Evolutionary conservation across 805 yeast species (phyloP), one percentile per base, ranked within the genome.

Genomic region (Metschnikowia koreensis): DNA sequence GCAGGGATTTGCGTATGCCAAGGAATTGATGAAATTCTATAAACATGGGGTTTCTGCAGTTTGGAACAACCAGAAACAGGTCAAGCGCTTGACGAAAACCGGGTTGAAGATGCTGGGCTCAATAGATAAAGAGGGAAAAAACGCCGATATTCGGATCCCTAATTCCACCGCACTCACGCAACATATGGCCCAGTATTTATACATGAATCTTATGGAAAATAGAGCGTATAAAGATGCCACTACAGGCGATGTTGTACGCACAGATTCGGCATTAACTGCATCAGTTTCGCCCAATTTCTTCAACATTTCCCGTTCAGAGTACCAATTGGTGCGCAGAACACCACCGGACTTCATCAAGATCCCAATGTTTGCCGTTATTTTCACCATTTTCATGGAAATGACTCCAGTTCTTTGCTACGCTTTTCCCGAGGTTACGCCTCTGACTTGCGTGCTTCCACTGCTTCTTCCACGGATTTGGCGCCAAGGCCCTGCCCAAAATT

Each of bases 391-490:
- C 62, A 79, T 79, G 60, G 89, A 83, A 57, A 60, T 68, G 46
- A 79, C 86, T 0, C 84, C 86, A 0, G 17, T 80, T 1, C 55
- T 83, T 6, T 81, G 85, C 60, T 80, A 75, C 48, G 62, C 71
- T 4, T 61, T 81, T 46, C 88, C 88, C 0, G 80, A 78, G 54
- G 60, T 83, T 5, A 76, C 83, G 0, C 85, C 87, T 9, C 76
- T 76, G 68, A 82, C 86, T 10, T 83, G 87, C 63, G 69, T 80
- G 9, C 68, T 81, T 33, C 85, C 86, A 1, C 65, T 66, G 7
- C 66, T 80, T 26, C 58, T 73, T 37, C 75, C 79, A 39, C 70
- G 65, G 49, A 64, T 65, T 44, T 68, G 68, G 72, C 65, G 49
- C 51, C 61, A 55, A 1, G 54, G 56, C n/a, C 52, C 50, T 8